phyloP scores from a whole-genome alignment of 306 rosid genomes.

The Quercus ilex region DNA sequence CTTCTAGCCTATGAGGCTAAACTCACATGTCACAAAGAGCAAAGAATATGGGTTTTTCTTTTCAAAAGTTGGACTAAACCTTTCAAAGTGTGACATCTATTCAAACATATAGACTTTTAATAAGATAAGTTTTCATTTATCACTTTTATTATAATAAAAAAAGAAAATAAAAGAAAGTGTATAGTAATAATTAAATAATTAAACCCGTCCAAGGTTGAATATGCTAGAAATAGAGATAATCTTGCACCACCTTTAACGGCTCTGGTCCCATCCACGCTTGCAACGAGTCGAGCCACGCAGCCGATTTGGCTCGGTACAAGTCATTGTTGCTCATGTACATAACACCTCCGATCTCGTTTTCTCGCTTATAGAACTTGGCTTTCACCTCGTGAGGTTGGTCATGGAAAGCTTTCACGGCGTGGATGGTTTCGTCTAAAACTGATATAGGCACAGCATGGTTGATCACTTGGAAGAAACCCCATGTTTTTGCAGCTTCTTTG shows the following conservation, averaged over 20 bases:
- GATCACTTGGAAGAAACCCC: constrained; percentile 53
- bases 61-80: no score
- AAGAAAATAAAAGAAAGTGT: no score
- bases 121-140: no score
- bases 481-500: constrained; percentile 31
- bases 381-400: constrained; percentile 29
- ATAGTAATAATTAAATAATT: no score
- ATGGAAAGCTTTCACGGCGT: constrained; percentile 35
- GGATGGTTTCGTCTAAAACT: constrained; percentile 14
- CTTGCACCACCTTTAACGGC: not conserved
- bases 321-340: constrained; percentile 38
- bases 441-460: constrained; percentile 31
- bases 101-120: no score
- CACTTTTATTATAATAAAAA: no score
- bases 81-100: no score
- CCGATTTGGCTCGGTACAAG: constrained; percentile 24
- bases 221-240: no score
- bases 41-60: no score
- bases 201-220: no score
- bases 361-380: constrained; percentile 32
- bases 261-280: constrained; percentile 32
- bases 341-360: constrained; percentile 24
- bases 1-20: no score
- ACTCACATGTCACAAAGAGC: no score
- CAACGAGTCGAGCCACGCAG: constrained; percentile 37